Evolutionary conservation across 257 asterid species (phyloP).

Genomic region (Cruciata laevipes): DNA sequence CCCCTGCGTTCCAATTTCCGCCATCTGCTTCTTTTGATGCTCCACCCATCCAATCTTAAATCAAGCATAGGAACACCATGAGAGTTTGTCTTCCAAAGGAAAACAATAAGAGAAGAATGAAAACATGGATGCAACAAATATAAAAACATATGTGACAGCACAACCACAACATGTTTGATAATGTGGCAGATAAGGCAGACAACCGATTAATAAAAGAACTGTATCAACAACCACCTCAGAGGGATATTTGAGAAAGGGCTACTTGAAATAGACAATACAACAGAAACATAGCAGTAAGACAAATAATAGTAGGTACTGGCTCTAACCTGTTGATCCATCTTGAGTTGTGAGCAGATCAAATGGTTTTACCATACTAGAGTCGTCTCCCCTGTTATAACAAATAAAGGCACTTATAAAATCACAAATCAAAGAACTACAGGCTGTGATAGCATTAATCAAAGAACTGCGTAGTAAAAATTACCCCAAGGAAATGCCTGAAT

Average conservation of each 20-base stretch:
- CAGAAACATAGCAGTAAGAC: constrained; percentile 11
- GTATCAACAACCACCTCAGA: not conserved
- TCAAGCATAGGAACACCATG: constrained; percentile 13
- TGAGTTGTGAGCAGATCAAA: constrained; percentile 68
- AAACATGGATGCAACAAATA: not conserved
- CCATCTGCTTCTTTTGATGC: constrained; percentile 37
- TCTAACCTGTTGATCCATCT: constrained; percentile 62
- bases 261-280: constrained; percentile 1
- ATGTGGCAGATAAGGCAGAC: not conserved
- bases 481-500: constrained; percentile 55
- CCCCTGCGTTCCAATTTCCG: constrained; percentile 50
- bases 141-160: too few species aligned
- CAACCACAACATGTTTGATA: not conserved
- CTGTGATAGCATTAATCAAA: not conserved
- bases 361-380: constrained; percentile 43
- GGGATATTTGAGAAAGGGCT: not conserved
- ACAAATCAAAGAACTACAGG: constrained; percentile 3
- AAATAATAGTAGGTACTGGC: constrained; percentile 14
- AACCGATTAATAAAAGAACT: too few species aligned
- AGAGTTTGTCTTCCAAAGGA: not conserved
- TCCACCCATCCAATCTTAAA: constrained; percentile 63
- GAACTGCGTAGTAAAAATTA: constrained; percentile 21
- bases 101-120: not conserved
- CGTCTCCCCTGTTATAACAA: constrained; percentile 53
- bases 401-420: constrained; percentile 15